Evolutionary conservation across 768 basidiomycete species (phyloP).

Genomic region (Termitomyces heimii): DNA sequence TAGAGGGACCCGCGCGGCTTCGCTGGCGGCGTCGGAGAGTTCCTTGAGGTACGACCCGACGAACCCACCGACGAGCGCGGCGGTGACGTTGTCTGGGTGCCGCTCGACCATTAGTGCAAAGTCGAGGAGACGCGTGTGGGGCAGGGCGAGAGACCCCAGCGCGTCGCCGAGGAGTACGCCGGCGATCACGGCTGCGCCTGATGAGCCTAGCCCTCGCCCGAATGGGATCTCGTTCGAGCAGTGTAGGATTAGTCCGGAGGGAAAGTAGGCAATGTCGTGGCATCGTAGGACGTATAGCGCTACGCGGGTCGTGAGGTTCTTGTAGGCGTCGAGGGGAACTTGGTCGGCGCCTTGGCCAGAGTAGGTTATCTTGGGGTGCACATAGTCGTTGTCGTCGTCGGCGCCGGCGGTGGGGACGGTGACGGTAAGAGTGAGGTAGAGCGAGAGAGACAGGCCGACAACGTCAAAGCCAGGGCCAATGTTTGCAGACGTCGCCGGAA

Average conservation of each 20-base stretch:
- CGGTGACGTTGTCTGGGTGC: conserved; percentile 98
- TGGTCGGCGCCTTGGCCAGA: conserved; percentile 85
- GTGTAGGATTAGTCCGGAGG: conserved; percentile 68
- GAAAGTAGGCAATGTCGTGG: conserved; percentile 68
- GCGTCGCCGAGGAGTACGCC: conserved; percentile 87
- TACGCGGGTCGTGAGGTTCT: conserved; percentile 94
- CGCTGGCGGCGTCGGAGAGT: conserved; percentile 72
- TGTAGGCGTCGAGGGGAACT: conserved; percentile 92
- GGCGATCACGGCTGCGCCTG: conserved; percentile 97
- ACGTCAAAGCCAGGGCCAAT: conserved; percentile 99
- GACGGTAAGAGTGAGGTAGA: conserved; percentile 74
- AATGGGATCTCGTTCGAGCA: conserved; percentile 94
- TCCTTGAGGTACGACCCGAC: conserved; percentile 94
- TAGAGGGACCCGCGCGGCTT: conserved; percentile 85
- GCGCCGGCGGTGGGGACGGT: conserved; percentile 17
- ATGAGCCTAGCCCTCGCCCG: conserved; percentile 94
- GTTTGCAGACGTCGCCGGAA: conserved; percentile 98
- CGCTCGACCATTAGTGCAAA: conserved; percentile 99
- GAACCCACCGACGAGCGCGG: conserved; percentile 94
- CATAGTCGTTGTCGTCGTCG: conserved; percentile 21
- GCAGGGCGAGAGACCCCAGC: conserved; percentile 70
- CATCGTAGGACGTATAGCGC: conserved; percentile 98
- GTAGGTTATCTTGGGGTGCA: conserved; percentile 65
- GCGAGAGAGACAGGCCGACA: conserved; percentile 93
- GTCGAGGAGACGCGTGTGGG: conserved; percentile 75